phyloP scores from a whole-genome alignment of 352 stramenopile genomes.

The Plasmopara halstedii region DNA sequence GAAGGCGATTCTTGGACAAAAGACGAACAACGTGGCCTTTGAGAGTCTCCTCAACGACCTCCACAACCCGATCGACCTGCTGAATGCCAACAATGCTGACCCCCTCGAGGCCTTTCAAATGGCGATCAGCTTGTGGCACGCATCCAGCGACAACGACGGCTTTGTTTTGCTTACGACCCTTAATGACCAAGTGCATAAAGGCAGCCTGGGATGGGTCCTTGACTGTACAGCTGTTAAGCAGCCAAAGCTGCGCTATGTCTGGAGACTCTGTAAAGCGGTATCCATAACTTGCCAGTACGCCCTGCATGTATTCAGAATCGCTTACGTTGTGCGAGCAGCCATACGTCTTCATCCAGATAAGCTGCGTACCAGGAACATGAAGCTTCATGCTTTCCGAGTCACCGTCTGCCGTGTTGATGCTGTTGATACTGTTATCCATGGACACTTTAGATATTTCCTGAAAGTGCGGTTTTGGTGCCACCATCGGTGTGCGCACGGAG shows the following conservation, averaged over 20 bases:
- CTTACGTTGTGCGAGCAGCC: slow-evolving; percentile 91
- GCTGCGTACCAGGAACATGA: slow-evolving; percentile 54
- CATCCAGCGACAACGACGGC: slow-evolving; percentile 87
- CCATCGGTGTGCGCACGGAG: slow-evolving; percentile 43
- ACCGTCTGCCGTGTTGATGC: slow-evolving; percentile 13
- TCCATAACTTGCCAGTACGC: slow-evolving; percentile 83
- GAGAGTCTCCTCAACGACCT: slow-evolving; percentile 89
- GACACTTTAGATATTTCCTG: slow-evolving; percentile 6
- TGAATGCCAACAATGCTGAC: slow-evolving; percentile 87
- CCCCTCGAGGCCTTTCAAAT: slow-evolving; percentile 73
- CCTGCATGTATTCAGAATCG: slow-evolving; percentile 92
- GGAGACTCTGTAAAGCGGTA: slow-evolving; percentile 78
- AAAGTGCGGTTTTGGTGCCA: slow-evolving; percentile 48
- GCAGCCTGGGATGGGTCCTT: slow-evolving; percentile 88
- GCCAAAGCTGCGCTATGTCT: slow-evolving; percentile 78
- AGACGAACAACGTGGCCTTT: slow-evolving; percentile 84
- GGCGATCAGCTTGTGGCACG: slow-evolving; percentile 85
- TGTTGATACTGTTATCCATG: slow-evolving; percentile 13
- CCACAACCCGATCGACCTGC: slow-evolving; percentile 87
- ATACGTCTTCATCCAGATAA: slow-evolving; percentile 87
- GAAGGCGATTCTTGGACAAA: slow-evolving; percentile 75
- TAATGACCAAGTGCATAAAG: slow-evolving; percentile 86
- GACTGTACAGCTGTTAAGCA: slow-evolving; percentile 92
- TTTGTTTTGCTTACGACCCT: slow-evolving; percentile 73
- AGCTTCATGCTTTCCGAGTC: slow-evolving; percentile 9